Conservation (phyloP, 164 flowering plant species). For the Amborella trichopoda region DNA sequence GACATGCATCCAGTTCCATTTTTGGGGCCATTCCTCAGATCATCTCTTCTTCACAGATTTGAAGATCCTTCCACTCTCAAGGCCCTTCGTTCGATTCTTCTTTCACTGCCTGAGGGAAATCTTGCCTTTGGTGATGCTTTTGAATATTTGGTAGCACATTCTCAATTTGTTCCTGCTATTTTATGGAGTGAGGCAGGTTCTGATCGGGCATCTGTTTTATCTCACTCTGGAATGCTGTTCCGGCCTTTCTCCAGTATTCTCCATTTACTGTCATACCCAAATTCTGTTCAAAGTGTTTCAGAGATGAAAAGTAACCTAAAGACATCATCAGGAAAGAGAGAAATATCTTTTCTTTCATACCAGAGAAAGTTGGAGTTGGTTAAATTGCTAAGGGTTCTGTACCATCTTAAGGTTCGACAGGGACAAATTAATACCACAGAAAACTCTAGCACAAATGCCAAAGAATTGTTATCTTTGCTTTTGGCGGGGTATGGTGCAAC, state of each 20-base stretch:
- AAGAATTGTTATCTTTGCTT: conserved; percentile 52
- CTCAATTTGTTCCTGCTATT: conserved; percentile 54
- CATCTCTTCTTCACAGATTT: conserved; percentile 63
- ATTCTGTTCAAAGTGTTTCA: conserved; percentile 8
- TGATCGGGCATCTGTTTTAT: conserved; percentile 14
- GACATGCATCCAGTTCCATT: conserved; percentile 40
- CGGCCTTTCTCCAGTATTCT: conserved; percentile 64
- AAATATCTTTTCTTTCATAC: conserved; percentile 3
- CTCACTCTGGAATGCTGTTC: conserved; percentile 28
- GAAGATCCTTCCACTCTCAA: conserved; percentile 56
- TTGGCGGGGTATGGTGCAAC: conserved; percentile 79
- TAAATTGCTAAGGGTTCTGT: conserved; percentile 54
- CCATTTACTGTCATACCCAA: conserved; percentile 23
- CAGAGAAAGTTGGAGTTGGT: conserved; percentile 48
- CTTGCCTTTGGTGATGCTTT: conserved; percentile 27
- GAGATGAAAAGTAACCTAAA: conserved; percentile 9
- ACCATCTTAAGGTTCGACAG: conserved; percentile 17
- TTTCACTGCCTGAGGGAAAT: conserved; percentile 28
- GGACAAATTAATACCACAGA: conserved; percentile 16
- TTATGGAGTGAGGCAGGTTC: conserved; percentile 16
- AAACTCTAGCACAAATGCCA: conserved; percentile 34
- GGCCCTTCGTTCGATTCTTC: conserved; percentile 33
- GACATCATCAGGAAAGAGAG: conserved; percentile 2
- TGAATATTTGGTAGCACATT: conserved; percentile 67
- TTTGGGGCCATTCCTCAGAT: conserved; percentile 39